These are phyloP conservation scores for Trypanosoma melophagium DNA, from an alignment of 208 protist species.

Conservation along the genomic window DNA sequence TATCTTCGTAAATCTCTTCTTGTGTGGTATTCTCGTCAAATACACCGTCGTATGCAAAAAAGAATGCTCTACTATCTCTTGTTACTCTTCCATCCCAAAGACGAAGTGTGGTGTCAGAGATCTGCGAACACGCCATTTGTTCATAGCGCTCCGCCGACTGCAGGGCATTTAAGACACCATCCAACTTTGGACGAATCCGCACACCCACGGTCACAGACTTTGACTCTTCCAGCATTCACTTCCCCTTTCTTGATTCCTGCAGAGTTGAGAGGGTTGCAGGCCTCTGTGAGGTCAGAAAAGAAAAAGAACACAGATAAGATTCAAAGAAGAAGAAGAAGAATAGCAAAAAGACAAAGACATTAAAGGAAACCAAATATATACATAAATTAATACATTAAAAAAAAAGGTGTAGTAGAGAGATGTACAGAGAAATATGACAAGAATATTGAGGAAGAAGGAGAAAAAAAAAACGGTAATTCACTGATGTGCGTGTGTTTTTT, in stretches of 20 bases:
- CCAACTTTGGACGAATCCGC: slow-evolving; percentile 76
- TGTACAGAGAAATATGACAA: too few relatives aligned
- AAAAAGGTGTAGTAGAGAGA: too few relatives aligned
- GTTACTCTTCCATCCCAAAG: slow-evolving; percentile 54
- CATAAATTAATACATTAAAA: too few relatives aligned
- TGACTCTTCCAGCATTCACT: slow-evolving; percentile 16
- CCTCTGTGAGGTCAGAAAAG: too few relatives aligned
- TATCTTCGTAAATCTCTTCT: slow-evolving; percentile 89
- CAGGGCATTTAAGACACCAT: slow-evolving; percentile 48
- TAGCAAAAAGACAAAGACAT: too few relatives aligned
- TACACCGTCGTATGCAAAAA: slow-evolving; percentile 86
- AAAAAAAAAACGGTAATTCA: too few relatives aligned
- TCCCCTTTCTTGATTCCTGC: neutral
- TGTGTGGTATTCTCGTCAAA: slow-evolving; percentile 88
- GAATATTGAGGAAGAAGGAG: too few relatives aligned
- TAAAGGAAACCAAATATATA: too few relatives aligned
- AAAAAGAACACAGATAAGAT: too few relatives aligned
- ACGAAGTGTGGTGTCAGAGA: slow-evolving; percentile 61
- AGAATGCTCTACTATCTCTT: slow-evolving; percentile 49
- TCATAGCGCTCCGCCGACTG: slow-evolving; percentile 75
- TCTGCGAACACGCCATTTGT: slow-evolving; percentile 45
- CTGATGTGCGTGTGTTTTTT: neutral
- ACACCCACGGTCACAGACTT: slow-evolving; percentile 84
- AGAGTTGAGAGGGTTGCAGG: too few relatives aligned
- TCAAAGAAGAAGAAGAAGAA: too few relatives aligned